phyloP scores from a whole-genome alignment of 352 stramenopile genomes.

The Pilasporangium apinafurcum region DNA sequence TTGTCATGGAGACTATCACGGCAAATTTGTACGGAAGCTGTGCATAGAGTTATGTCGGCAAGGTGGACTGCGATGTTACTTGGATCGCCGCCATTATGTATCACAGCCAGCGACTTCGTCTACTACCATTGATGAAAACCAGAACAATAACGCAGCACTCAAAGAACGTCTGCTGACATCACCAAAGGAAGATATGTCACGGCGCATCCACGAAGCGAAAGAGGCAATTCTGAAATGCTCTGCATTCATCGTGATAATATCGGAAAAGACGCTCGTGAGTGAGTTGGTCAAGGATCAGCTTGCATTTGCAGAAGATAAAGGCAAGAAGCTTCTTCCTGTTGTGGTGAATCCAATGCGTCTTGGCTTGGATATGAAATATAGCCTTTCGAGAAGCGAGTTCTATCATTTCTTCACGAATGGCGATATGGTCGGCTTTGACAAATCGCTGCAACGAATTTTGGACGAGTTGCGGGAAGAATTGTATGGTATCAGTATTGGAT shows the following conservation, averaged over 20 bases:
- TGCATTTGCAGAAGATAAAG: conserved; percentile 80
- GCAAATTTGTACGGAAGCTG: conserved; percentile 62
- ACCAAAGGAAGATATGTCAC: conserved; percentile 48
- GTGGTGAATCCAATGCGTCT: conserved; percentile 65
- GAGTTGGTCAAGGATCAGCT: conserved; percentile 76
- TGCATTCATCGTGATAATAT: conserved; percentile 65
- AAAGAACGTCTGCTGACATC: too few relatives aligned
- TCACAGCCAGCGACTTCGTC: conserved; percentile 3
- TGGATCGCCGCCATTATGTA: conserved; percentile 37
- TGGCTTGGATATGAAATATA: conserved; percentile 73
- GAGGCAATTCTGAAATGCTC: conserved; percentile 82
- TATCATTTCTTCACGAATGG: conserved; percentile 77
- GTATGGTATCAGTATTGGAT: conserved; percentile 50
- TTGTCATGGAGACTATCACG: conserved; percentile 69
- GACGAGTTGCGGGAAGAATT: conserved; percentile 58
- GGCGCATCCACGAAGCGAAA: conserved; percentile 73
- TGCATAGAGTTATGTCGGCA: conserved; percentile 64
- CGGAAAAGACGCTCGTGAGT: conserved; percentile 62
- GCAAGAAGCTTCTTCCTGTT: conserved; percentile 72
- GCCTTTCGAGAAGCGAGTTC: conserved; percentile 68
- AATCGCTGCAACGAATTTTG: conserved; percentile 48
- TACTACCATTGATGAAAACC: conserved; percentile 3
- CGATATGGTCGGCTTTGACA: conserved; percentile 72
- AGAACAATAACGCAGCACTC: conserved; percentile 11
- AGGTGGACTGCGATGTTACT: conserved; percentile 59